Percentiles rank a stretch among this genome's conserved stretches.
These are phyloP conservation scores for Puccinellia tenuiflora DNA, from an alignment of 176 grass and related monocot genomes.

Conservation along the genomic window DNA sequence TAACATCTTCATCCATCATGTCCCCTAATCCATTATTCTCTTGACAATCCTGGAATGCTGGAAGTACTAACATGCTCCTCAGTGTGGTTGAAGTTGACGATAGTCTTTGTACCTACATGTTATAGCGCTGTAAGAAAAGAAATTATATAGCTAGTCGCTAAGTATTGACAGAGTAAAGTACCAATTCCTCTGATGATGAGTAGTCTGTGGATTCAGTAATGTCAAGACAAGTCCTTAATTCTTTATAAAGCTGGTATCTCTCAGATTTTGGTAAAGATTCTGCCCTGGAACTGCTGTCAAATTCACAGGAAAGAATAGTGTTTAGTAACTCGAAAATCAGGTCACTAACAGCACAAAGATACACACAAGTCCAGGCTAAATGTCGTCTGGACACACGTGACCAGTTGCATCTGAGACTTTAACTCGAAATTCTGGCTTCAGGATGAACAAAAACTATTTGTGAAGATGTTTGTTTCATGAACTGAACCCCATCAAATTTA, in stretches of 20 bases:
- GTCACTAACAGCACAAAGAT: background rate
- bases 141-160: constrained; percentile 6
- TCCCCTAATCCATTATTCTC: constrained; percentile 67
- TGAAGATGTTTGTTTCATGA: constrained; percentile 8
- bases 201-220: constrained; percentile 57
- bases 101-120: constrained; percentile 54
- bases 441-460: background rate
- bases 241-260: constrained; percentile 61
- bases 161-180: constrained; percentile 40
- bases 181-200: constrained; percentile 76
- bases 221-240: constrained; percentile 67
- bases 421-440: constrained; percentile 7
- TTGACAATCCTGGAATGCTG: constrained; percentile 62
- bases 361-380: constrained; percentile 15
- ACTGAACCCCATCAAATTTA: background rate
- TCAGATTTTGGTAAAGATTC: constrained; percentile 61
- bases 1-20: constrained; percentile 92
- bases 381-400: background rate
- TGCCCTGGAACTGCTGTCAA: constrained; percentile 45
- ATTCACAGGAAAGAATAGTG: background rate
- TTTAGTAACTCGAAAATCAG: constrained; percentile 3
- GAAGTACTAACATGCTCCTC: constrained; percentile 55
- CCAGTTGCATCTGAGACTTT: background rate
- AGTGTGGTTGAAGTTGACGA: constrained; percentile 56
- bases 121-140: constrained; percentile 31